A percentile compares a stretch with the other conserved stretches of the same genome.
phyloP scores from a whole-genome alignment of 1,284 basidiomycete genomes.

The Cutaneotrichosporon mucoides region DNA sequence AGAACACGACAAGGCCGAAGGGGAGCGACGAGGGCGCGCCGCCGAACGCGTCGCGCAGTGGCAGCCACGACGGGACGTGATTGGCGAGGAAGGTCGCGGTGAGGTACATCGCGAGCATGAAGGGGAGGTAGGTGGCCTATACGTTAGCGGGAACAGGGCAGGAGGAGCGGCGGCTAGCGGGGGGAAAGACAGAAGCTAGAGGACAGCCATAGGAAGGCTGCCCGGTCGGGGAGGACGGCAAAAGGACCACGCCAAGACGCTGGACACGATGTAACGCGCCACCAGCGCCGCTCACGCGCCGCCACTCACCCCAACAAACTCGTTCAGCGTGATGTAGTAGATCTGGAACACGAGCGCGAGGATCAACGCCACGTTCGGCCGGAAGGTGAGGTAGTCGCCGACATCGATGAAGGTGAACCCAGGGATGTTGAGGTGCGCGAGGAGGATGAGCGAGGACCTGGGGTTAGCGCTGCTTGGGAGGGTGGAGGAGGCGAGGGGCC shows the following conservation, averaged over 20 bases:
- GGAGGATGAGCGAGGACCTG: constrained; percentile 54
- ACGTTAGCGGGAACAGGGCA: not conserved
- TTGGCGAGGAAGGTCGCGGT: constrained; percentile 49
- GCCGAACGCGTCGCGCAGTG: constrained; percentile 24
- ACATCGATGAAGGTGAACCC: constrained; percentile 58
- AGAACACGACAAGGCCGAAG: constrained; percentile 53
- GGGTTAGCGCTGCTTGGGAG: too few species aligned
- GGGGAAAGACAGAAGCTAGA: too few species aligned
- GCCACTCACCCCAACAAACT: constrained; percentile 66
- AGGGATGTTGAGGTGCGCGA: constrained; percentile 56
- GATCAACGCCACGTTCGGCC: constrained; percentile 62
- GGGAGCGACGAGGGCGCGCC: constrained; percentile 50
- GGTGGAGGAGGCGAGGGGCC: not conserved
- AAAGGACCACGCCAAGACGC: too few species aligned
- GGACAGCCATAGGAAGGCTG: too few species aligned
- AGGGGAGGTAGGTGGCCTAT: constrained; percentile 36
- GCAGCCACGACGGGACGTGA: constrained; percentile 56
- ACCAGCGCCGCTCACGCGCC: too few species aligned
- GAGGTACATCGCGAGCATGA: constrained; percentile 32
- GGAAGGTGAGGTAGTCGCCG: constrained; percentile 60
- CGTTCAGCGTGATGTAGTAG: constrained; percentile 75
- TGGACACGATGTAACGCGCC: too few species aligned
- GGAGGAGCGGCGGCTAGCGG: too few species aligned
- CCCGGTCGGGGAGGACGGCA: too few species aligned
- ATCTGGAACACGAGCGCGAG: constrained; percentile 57